These are phyloP conservation scores for Aspergillus ochraceoroseus DNA, from an alignment of 2,329 filamentous ascomycete genomes.

Conservation along the genomic window DNA sequence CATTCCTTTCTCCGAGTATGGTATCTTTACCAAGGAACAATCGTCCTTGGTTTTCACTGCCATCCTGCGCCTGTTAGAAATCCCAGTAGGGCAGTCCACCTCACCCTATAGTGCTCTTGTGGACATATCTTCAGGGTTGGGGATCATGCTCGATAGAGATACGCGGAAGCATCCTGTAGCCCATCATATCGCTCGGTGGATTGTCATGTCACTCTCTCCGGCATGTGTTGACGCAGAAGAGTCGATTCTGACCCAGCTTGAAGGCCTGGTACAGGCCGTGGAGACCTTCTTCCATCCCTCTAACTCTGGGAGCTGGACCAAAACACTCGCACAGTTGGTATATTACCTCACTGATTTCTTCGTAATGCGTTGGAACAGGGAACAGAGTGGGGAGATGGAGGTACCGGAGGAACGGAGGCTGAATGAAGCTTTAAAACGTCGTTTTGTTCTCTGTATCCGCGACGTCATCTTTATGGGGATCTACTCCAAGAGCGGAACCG, in stretches of 20 bases:
- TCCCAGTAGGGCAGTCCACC: constrained; percentile 91
- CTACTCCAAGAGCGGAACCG: constrained; percentile 88
- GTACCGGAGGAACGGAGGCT: constrained; percentile 74
- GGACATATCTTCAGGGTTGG: constrained; percentile 77
- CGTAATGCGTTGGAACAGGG: constrained; percentile 94
- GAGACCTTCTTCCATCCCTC: constrained; percentile 99
- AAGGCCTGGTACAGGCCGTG: constrained; percentile 87
- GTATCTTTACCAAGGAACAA: constrained; percentile 88
- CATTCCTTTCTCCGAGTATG: constrained; percentile 76
- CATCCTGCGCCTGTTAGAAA: constrained; percentile 81
- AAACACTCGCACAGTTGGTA: constrained; percentile 79
- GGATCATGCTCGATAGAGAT: constrained; percentile 83
- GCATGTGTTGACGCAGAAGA: constrained; percentile 69
- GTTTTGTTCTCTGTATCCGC: constrained; percentile 81
- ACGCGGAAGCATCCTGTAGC: constrained; percentile 86
- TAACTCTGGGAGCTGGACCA: constrained; percentile 89
- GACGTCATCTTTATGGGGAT: constrained; percentile 98
- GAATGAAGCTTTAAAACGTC: constrained; percentile 71
- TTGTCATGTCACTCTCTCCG: constrained; percentile 88
- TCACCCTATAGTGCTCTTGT: constrained; percentile 79
- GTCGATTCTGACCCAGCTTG: constrained; percentile 77
- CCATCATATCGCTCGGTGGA: constrained; percentile 88
- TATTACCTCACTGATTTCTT: constrained; percentile 94
- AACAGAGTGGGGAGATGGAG: constrained; percentile 87
- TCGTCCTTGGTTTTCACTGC: constrained; percentile 90